Conservation (phyloP, 2,329 filamentous ascomycete genomes). For the Aureobasidium pullulans region DNA sequence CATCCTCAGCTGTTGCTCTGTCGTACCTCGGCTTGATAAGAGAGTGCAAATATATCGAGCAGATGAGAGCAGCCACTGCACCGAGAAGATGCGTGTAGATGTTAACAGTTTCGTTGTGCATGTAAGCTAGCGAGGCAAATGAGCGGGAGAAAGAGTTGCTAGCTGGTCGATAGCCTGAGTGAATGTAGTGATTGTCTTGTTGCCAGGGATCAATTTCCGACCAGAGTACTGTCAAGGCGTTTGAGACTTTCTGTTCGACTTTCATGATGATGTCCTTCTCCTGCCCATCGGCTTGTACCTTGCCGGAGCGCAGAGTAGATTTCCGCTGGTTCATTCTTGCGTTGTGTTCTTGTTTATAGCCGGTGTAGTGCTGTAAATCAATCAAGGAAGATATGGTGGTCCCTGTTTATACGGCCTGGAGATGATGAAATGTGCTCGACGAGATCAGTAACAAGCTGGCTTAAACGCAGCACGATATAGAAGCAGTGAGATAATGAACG, state of each 20-base stretch:
- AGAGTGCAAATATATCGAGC: conserved; percentile 48
- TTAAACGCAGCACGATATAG: background rate
- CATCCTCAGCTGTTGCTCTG: conserved; percentile 54
- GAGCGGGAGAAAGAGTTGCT: conserved; percentile 55
- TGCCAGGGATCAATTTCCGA: conserved; percentile 39
- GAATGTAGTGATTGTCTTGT: conserved; percentile 62
- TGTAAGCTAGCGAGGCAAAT: conserved; percentile 50
- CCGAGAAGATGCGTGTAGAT: conserved; percentile 68
- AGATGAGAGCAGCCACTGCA: conserved; percentile 49
- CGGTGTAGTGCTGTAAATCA: too few relatives aligned
- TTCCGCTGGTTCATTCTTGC: conserved; percentile 1
- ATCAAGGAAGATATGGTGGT: too few relatives aligned
- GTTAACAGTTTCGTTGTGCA: conserved; percentile 65
- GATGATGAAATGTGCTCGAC: background rate
- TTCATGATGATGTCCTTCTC: conserved; percentile 8
- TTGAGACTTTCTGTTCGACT: conserved; percentile 30
- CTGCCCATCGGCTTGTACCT: background rate
- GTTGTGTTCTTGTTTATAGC: background rate
- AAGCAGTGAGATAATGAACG: background rate
- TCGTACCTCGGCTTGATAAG: conserved; percentile 59
- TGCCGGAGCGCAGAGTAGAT: background rate
- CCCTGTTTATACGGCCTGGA: too few relatives aligned
- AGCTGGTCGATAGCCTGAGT: conserved; percentile 56
- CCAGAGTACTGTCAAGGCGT: conserved; percentile 39
- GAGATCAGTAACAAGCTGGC: too few relatives aligned